Conservation (phyloP, 495 filamentous ascomycete genomes). For the Bacidia rubella region DNA sequence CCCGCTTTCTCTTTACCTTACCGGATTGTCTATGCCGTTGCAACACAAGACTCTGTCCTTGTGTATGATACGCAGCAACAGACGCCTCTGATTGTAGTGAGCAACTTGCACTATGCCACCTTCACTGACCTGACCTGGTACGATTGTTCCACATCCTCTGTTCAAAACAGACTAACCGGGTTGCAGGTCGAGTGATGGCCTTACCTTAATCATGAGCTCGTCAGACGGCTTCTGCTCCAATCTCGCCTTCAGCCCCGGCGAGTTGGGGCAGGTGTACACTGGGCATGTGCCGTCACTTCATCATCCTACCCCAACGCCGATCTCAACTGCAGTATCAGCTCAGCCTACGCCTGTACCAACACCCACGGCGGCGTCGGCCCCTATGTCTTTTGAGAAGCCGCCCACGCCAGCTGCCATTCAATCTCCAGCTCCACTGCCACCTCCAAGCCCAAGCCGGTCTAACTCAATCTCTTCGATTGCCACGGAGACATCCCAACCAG, state of each 20-base stretch:
- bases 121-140: constrained; percentile 97
- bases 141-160: constrained; percentile 14
- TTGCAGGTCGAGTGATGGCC: constrained; percentile 80
- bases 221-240: constrained; percentile 97
- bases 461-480: constrained; percentile 78
- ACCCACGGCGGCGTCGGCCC: constrained; percentile 49
- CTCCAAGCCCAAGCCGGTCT: constrained; percentile 64
- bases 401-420: constrained; percentile 35
- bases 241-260: constrained; percentile 67
- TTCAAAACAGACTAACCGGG: too few species aligned
- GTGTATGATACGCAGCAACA: constrained; percentile 97
- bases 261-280: constrained; percentile 76
- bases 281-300: constrained; percentile 45
- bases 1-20: constrained; percentile 78
- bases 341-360: constrained; percentile 53
- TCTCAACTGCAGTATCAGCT: constrained; percentile 33
- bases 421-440: constrained; percentile 27
- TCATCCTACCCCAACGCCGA: constrained; percentile 24
- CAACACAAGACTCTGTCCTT: constrained; percentile 90
- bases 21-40: constrained; percentile 91
- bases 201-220: constrained; percentile 86
- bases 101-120: constrained; percentile 91
- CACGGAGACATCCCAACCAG: constrained; percentile 38
- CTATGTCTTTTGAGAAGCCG: constrained; percentile 33
- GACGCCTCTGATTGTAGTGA: constrained; percentile 81